Conservation (phyloP, 371 early-diverging fungal genomes). For the Circinella minor region DNA sequence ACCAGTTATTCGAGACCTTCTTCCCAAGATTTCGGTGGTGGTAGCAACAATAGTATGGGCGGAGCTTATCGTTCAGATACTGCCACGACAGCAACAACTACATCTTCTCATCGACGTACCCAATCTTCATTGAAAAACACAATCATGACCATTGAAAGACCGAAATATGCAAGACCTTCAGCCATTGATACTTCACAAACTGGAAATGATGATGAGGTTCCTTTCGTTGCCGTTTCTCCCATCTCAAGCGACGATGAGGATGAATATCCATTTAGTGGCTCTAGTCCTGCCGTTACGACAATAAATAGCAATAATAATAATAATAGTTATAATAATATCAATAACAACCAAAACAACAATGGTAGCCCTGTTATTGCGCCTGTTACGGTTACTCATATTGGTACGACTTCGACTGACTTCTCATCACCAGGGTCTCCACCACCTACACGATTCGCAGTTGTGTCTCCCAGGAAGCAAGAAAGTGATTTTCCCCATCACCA, state of each 20-base stretch:
- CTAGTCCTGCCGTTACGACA: background rate
- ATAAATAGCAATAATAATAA: background rate
- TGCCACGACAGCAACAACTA: background rate
- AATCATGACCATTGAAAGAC: slow-evolving; percentile 29
- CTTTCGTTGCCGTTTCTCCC: slow-evolving; percentile 31
- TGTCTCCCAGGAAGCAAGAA: slow-evolving; percentile 2
- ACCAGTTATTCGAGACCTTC: slow-evolving; percentile 18
- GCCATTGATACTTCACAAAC: slow-evolving; percentile 19
- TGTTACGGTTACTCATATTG: background rate
- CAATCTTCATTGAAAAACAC: slow-evolving; percentile 17
- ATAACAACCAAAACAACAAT: background rate
- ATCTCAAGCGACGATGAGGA: slow-evolving; percentile 29
- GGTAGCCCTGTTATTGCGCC: background rate
- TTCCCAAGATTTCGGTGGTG: slow-evolving; percentile 14
- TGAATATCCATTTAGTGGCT: background rate
- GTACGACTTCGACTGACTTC: background rate
- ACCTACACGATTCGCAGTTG: background rate
- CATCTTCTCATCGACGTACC: slow-evolving; percentile 18
- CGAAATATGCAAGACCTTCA: slow-evolving; percentile 22
- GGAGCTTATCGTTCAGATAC: background rate
- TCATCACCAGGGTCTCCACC: slow-evolving; percentile 1
- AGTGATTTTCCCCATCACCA: background rate
- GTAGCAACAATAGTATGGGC: background rate
- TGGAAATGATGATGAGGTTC: slow-evolving; percentile 19
- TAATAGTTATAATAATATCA: background rate